A percentile compares a stretch with the other conserved stretches of the same genome.
Conservation (phyloP, 257 asterid species). For the Jasminum sambac region DNA sequence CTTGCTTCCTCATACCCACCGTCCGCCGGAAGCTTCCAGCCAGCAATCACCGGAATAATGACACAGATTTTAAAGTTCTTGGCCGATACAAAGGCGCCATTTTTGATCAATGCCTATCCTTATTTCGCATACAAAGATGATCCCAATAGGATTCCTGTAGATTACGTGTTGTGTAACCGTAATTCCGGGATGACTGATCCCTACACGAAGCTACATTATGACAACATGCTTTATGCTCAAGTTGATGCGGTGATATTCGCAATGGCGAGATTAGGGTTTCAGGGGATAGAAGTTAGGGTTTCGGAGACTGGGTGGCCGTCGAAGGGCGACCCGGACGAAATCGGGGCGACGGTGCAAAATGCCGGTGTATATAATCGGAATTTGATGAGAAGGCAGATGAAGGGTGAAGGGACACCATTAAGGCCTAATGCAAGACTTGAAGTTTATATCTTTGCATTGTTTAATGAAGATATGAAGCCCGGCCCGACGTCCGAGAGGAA, state of each 20-base stretch:
- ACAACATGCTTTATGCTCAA: constrained; percentile 90
- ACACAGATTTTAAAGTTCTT: constrained; percentile 60
- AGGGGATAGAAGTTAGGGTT: constrained; percentile 58
- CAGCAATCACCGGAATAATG: constrained; percentile 53
- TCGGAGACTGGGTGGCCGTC: constrained; percentile 98
- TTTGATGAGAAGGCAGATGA: constrained; percentile 55
- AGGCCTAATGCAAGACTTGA: constrained; percentile 64
- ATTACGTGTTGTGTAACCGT: constrained; percentile 68
- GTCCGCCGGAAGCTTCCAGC: constrained; percentile 66
- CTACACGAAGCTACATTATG: constrained; percentile 56
- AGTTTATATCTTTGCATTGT: constrained; percentile 73
- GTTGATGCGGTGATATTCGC: constrained; percentile 75
- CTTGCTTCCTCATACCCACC: constrained; percentile 77
- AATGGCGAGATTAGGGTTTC: constrained; percentile 62
- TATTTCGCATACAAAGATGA: constrained; percentile 82
- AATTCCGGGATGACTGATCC: constrained; percentile 72
- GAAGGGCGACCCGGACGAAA: constrained; percentile 56
- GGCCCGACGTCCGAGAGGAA: constrained; percentile 80
- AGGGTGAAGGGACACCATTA: constrained; percentile 70
- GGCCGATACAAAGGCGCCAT: constrained; percentile 59
- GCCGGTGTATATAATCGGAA: constrained; percentile 70
- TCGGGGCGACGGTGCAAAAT: constrained; percentile 61
- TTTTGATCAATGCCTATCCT: constrained; percentile 92
- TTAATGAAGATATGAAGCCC: constrained; percentile 79
- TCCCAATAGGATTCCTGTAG: constrained; percentile 54